Percentiles rank a stretch among this genome's conserved stretches.
Conservation (phyloP, 306 rosid genomes). For the Mimosa pudica region DNA sequence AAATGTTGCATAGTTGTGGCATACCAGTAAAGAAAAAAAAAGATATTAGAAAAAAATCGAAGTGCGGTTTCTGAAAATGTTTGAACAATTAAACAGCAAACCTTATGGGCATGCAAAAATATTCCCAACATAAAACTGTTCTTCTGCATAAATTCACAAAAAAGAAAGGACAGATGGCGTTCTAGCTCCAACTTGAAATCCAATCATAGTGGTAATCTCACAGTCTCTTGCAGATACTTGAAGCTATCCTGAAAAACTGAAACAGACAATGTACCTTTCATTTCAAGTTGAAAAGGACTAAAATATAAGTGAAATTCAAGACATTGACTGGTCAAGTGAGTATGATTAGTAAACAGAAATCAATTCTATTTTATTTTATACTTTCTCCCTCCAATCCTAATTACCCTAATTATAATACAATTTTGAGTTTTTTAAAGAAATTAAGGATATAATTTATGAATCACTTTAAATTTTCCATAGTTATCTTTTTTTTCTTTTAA, state of each 20-base stretch:
- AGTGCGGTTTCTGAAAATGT: background rate
- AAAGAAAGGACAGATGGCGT: background rate
- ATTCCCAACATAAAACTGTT: background rate
- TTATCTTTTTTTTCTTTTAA: too few relatives aligned
- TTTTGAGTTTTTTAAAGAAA: too few relatives aligned
- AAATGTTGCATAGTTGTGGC: background rate
- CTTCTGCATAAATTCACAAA: background rate
- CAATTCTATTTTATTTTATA: background rate
- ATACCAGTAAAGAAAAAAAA: background rate
- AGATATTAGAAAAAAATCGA: background rate
- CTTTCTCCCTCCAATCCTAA: too few relatives aligned
- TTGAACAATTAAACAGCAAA: background rate
- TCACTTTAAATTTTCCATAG: too few relatives aligned
- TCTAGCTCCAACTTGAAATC: background rate
- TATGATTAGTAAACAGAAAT: constrained; percentile 11
- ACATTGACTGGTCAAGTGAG: constrained; percentile 26
- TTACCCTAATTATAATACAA: too few relatives aligned
- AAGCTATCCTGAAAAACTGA: background rate
- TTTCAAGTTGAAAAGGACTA: constrained; percentile 24
- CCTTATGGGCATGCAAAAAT: background rate
- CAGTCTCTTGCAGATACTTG: background rate
- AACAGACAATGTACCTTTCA: constrained; percentile 33
- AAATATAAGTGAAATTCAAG: constrained; percentile 11
- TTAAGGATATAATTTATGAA: too few relatives aligned
- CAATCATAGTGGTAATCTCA: background rate